Conservation (phyloP, 2,329 filamentous ascomycete species). For the Trichothecium roseum region DNA sequence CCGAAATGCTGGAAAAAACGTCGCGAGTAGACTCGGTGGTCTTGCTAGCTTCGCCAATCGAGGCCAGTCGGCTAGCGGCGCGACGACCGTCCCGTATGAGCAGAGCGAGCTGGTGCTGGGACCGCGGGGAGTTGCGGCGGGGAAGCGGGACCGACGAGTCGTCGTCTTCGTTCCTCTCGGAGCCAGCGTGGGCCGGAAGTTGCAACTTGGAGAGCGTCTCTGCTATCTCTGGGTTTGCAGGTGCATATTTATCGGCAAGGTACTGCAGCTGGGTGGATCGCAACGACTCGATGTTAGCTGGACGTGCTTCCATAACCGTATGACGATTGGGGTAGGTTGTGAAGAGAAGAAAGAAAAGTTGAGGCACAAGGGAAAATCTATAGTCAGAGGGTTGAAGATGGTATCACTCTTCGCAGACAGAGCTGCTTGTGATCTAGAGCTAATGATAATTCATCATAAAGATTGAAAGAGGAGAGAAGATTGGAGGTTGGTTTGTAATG, state of each 20-base stretch:
- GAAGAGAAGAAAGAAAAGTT: not conserved
- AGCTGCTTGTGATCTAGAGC: slow-evolving; percentile 76
- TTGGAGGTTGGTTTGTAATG: slow-evolving; percentile 7
- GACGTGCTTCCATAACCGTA: not conserved
- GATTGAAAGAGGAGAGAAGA: slow-evolving; percentile 6
- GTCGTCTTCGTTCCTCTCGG: slow-evolving; percentile 30
- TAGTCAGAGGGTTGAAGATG: slow-evolving; percentile 10
- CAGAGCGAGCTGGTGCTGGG: slow-evolving; percentile 47
- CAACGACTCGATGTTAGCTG: slow-evolving; percentile 7
- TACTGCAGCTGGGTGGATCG: slow-evolving; percentile 43
- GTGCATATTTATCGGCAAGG: slow-evolving; percentile 58
- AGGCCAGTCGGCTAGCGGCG: slow-evolving; percentile 42
- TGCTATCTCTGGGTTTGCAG: slow-evolving; percentile 53
- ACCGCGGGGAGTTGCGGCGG: slow-evolving; percentile 28
- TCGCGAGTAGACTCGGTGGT: slow-evolving; percentile 39
- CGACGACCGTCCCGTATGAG: slow-evolving; percentile 55
- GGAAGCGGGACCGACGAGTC: slow-evolving; percentile 44
- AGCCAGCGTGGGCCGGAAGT: slow-evolving; percentile 36
- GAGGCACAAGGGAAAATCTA: slow-evolving; percentile 26
- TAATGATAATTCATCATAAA: slow-evolving; percentile 44
- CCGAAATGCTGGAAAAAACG: slow-evolving; percentile 31
- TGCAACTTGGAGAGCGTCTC: slow-evolving; percentile 58
- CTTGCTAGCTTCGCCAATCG: slow-evolving; percentile 38
- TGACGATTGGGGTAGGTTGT: slow-evolving; percentile 3
- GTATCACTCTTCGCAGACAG: slow-evolving; percentile 48